A percentile compares a stretch with the other conserved stretches of the same genome.
phyloP scores from a whole-genome alignment of 164 flowering plant genomes.

The Nelumbo lutea region DNA sequence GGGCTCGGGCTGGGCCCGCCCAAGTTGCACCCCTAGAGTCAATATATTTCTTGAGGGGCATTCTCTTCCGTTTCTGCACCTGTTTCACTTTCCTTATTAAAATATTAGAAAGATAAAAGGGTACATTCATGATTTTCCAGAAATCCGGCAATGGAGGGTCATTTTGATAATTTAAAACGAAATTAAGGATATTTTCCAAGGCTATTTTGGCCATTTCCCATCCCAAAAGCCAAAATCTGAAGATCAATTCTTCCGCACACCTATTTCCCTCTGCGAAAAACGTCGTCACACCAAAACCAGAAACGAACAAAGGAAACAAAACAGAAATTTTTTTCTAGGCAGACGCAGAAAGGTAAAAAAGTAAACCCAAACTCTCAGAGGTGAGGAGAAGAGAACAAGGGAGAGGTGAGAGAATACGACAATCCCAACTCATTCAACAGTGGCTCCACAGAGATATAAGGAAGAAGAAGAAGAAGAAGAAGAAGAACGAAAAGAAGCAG shows the following conservation, averaged over 20 bases:
- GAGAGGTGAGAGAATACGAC: background rate
- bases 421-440: background rate
- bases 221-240: background rate
- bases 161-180: background rate
- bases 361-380: background rate
- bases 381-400: background rate
- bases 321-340: background rate
- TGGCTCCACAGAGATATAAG: no score
- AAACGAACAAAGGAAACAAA: background rate
- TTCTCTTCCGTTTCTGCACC: no score
- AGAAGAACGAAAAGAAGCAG: background rate
- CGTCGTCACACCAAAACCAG: background rate
- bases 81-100: no score
- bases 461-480: background rate
- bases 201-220: background rate
- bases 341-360: background rate
- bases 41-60: no score
- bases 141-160: background rate
- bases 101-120: no score
- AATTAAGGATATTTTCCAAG: background rate
- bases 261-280: background rate
- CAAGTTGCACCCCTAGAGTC: no score
- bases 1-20: no score
- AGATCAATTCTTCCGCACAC: background rate
- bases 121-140: background rate